Percentiles rank a stretch among this genome's conserved stretches.
Evolutionary conservation across 75 land plant species (phyloP).

Genomic region (Selaginella tamariscina): DNA sequence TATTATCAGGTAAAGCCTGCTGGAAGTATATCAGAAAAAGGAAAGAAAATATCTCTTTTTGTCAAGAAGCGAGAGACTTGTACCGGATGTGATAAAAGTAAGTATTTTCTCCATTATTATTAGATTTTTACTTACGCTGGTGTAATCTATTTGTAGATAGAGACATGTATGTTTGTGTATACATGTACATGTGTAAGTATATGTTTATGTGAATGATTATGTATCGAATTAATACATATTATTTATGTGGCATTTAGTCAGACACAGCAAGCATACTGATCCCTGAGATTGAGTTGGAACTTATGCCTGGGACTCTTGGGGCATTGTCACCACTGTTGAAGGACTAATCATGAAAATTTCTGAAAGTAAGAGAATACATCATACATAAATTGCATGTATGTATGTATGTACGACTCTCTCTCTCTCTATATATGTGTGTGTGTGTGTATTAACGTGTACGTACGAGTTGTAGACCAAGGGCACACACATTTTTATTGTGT

Average conservation of each 20-base stretch:
- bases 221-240: too few species aligned
- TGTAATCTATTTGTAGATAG: too few species aligned
- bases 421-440: too few species aligned
- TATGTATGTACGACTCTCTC: too few species aligned
- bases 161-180: too few species aligned
- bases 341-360: slow-evolving; percentile 63
- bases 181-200: too few species aligned
- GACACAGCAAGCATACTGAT: slow-evolving; percentile 76
- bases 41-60: slow-evolving; percentile 51
- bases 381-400: too few species aligned
- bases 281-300: slow-evolving; percentile 90
- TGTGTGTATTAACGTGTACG: too few species aligned
- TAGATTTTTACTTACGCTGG: too few species aligned
- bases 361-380: slow-evolving; percentile 86
- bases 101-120: slow-evolving; percentile 4
- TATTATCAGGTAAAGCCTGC: slow-evolving; percentile 73
- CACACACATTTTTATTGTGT: not conserved
- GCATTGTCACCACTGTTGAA: slow-evolving; percentile 95
- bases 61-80: slow-evolving; percentile 52
- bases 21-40: slow-evolving; percentile 74
- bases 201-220: not conserved
- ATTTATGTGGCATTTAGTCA: slow-evolving; percentile 33
- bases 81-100: slow-evolving; percentile 94
- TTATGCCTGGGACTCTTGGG: slow-evolving; percentile 91
- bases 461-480: too few species aligned